These are phyloP conservation scores for Talaromyces sp. DNA, from an alignment of 2,329 filamentous ascomycete genomes.

Conservation along the genomic window DNA sequence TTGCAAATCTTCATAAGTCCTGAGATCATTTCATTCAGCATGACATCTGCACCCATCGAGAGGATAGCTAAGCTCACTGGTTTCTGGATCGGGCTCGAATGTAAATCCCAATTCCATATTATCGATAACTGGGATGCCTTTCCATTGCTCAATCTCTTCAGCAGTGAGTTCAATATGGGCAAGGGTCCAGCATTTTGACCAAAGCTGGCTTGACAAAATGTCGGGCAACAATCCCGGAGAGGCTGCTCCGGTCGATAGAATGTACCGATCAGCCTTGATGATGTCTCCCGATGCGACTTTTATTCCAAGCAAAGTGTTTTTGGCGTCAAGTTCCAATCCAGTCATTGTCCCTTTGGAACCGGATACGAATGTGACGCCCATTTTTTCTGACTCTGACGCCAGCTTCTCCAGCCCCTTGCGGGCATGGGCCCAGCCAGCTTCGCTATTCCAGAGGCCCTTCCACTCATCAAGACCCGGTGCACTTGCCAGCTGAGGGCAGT, in stretches of 20 bases:
- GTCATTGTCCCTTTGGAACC: conserved; percentile 40
- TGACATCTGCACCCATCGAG: not conserved
- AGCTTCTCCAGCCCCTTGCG: conserved; percentile 48
- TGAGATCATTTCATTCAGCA: not conserved
- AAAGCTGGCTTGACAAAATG: conserved; percentile 44
- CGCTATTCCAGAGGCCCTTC: conserved; percentile 42
- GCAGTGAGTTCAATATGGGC: conserved; percentile 49
- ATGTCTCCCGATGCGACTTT: conserved; percentile 41
- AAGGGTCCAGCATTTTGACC: conserved; percentile 55
- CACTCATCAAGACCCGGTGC: conserved; percentile 47
- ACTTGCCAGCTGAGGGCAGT: conserved; percentile 52
- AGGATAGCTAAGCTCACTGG: conserved; percentile 26
- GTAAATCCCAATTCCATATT: conserved; percentile 50
- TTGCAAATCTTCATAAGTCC: conserved; percentile 42
- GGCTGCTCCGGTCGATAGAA: conserved; percentile 51
- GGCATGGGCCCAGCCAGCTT: conserved; percentile 55
- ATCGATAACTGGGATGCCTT: conserved; percentile 49
- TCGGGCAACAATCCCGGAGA: conserved; percentile 49
- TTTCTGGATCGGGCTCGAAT: conserved; percentile 45
- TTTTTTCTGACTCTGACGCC: conserved; percentile 42
- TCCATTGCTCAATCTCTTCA: conserved; percentile 46
- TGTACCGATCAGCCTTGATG: conserved; percentile 44
- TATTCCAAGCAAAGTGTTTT: conserved; percentile 42
- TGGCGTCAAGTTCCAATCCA: conserved; percentile 36
- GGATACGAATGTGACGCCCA: conserved; percentile 49